These are phyloP conservation scores for Coelastrella sp. DNA, from an alignment of 139 green algal species.

Conservation along the genomic window DNA sequence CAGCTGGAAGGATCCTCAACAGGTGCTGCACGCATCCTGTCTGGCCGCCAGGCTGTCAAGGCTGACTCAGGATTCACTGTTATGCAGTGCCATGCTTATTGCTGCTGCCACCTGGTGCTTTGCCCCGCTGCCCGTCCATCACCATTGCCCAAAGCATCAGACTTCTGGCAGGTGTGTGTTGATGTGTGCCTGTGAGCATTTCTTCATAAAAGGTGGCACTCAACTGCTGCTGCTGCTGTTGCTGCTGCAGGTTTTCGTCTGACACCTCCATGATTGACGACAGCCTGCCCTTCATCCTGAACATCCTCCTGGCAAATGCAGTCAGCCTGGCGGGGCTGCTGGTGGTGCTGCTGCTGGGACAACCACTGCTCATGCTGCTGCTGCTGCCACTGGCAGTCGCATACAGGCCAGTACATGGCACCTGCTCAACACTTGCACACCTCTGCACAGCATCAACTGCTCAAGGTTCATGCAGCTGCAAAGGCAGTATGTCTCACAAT, in stretches of 20 bases:
- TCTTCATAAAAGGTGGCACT: no score
- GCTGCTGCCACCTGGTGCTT: background rate
- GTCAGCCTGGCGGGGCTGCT: conserved; percentile 75
- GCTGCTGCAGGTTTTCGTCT: conserved; percentile 77
- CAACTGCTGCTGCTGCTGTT: conserved; percentile 18
- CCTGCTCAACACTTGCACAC: background rate
- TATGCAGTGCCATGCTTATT: background rate
- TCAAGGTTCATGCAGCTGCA: background rate
- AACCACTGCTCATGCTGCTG: conserved; percentile 70
- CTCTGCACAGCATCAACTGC: no score
- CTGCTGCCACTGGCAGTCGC: conserved; percentile 69
- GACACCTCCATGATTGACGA: conserved; percentile 87
- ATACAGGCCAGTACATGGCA: conserved; percentile 57
- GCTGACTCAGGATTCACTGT: no score
- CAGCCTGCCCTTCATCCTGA: conserved; percentile 91
- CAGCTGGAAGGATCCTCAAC: conserved; percentile 80
- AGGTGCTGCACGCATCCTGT: conserved; percentile 9
- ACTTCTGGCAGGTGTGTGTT: no score
- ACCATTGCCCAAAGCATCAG: background rate
- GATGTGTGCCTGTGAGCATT: no score
- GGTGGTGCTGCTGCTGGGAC: conserved; percentile 70
- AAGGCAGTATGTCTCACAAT: background rate
- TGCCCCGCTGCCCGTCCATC: background rate
- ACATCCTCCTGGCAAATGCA: conserved; percentile 89
- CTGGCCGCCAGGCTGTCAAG: no score